Conservation (phyloP, 495 filamentous ascomycete species). For the Penicillium angulare region DNA sequence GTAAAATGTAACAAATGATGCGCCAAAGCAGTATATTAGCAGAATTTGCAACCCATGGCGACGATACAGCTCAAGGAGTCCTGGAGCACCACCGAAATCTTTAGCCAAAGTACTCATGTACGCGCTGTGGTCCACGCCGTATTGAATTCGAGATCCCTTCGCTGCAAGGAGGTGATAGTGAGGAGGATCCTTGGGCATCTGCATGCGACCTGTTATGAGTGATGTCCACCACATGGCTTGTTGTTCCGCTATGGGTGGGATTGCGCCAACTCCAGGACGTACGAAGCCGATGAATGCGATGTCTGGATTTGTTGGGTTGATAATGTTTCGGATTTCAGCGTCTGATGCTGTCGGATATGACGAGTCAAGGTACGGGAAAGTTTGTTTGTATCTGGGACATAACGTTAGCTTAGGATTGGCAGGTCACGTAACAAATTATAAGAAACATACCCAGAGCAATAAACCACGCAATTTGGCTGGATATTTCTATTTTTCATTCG, state of each 20-base stretch:
- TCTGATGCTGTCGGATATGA: constrained; percentile 16
- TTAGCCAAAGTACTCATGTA: constrained; percentile 17
- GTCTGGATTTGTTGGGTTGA: constrained; percentile 10
- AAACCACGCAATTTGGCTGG: constrained; percentile 15
- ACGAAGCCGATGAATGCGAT: constrained; percentile 21
- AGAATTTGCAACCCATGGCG: constrained; percentile 9
- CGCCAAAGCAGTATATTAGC: constrained; percentile 14
- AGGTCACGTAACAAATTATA: neutral
- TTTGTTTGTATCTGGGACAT: constrained; percentile 10
- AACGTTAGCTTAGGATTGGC: neutral
- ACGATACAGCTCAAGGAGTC: constrained; percentile 11
- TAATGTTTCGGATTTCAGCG: constrained; percentile 16
- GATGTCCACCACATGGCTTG: constrained; percentile 15
- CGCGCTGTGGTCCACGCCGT: constrained; percentile 15
- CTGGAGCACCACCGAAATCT: constrained; percentile 13
- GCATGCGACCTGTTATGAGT: constrained; percentile 13
- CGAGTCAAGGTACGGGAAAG: constrained; percentile 15
- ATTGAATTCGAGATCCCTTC: constrained; percentile 11
- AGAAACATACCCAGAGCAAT: constrained; percentile 8
- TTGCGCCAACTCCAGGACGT: constrained; percentile 15
- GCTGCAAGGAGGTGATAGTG: constrained; percentile 15
- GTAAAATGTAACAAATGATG: constrained; percentile 16
- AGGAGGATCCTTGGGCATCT: constrained; percentile 6
- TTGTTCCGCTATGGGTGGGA: constrained; percentile 16
- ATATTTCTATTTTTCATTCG: constrained; percentile 9